These are phyloP conservation scores for Amanita thiersii DNA, from an alignment of 768 basidiomycete species.

Conservation along the genomic window DNA sequence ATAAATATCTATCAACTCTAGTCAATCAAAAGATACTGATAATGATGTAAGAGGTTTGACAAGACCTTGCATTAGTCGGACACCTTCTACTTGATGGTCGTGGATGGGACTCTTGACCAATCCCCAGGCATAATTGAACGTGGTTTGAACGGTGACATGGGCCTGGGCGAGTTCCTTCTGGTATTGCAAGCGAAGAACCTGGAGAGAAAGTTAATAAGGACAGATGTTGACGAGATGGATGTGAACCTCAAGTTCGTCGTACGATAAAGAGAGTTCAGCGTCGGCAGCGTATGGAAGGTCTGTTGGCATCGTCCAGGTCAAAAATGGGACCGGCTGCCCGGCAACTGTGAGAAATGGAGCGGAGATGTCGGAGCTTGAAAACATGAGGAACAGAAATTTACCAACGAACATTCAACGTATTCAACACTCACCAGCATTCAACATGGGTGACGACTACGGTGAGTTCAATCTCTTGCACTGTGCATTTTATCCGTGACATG, in stretches of 20 bases:
- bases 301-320: constrained; percentile 42
- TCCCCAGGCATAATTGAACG: constrained; percentile 98
- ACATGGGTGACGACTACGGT: constrained; percentile 51
- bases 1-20: constrained; percentile 67
- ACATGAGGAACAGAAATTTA: constrained; percentile 12
- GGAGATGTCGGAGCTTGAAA: constrained; percentile 32
- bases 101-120: constrained; percentile 84
- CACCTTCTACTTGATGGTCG: constrained; percentile 88
- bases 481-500: constrained; percentile 16
- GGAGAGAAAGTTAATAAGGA: constrained; percentile 6
- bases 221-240: not conserved
- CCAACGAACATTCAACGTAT: constrained; percentile 10
- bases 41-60: not conserved
- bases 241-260: constrained; percentile 82
- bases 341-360: constrained; percentile 5
- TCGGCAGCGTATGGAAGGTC: constrained; percentile 96
- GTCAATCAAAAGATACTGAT: constrained; percentile 9
- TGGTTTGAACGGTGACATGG: constrained; percentile 89
- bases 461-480: constrained; percentile 26
- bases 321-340: constrained; percentile 10
- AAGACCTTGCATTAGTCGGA: constrained; percentile 81
- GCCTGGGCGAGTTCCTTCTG: constrained; percentile 78
- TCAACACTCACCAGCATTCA: constrained; percentile 12
- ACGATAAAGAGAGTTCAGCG: constrained; percentile 80
- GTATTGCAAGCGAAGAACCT: constrained; percentile 86